A percentile compares a stretch with the other conserved stretches of the same genome.
Evolutionary conservation across 2,329 filamentous ascomycete species (phyloP).

Genomic region (Phaeophleospora eucalypticola): DNA sequence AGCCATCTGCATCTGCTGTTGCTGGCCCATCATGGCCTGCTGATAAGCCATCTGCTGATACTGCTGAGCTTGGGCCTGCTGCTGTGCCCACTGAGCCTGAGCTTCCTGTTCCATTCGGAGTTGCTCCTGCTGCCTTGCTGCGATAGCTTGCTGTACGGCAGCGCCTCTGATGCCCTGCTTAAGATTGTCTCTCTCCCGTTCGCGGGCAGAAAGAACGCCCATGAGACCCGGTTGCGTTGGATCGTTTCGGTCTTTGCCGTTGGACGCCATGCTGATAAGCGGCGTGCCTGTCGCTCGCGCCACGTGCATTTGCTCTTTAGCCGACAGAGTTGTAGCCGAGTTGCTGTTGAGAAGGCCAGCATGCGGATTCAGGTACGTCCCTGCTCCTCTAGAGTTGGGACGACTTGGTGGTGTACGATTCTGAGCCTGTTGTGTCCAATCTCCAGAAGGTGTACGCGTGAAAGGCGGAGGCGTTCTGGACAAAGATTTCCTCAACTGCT

Average conservation of each 20-base stretch:
- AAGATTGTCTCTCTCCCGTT: conserved; percentile 70
- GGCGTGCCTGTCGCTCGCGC: conserved; percentile 75
- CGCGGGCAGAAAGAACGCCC: conserved; percentile 72
- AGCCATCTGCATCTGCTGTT: conserved; percentile 25
- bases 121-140: conserved; percentile 49
- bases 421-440: conserved; percentile 38
- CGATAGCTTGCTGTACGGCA: conserved; percentile 69
- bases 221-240: conserved; percentile 56
- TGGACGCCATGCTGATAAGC: conserved; percentile 62
- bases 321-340: conserved; percentile 63
- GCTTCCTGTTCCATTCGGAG: conserved; percentile 34
- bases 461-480: conserved; percentile 41
- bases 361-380: conserved; percentile 14
- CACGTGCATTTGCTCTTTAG: conserved; percentile 84
- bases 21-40: conserved; percentile 23
- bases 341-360: conserved; percentile 32
- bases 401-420: conserved; percentile 29
- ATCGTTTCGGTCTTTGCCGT: conserved; percentile 34
- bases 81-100: conserved; percentile 38
- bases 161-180: conserved; percentile 61
- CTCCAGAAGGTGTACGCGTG: conserved; percentile 41
- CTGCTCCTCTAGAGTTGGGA: conserved; percentile 31
- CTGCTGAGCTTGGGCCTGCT: conserved; percentile 20
- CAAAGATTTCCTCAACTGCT: conserved; percentile 23
- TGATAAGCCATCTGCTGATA: conserved; percentile 27